Percentiles rank a stretch among this genome's conserved stretches.
These are phyloP conservation scores for Zalaria sp. DNA, from an alignment of 2,329 filamentous ascomycete genomes.

Conservation along the genomic window DNA sequence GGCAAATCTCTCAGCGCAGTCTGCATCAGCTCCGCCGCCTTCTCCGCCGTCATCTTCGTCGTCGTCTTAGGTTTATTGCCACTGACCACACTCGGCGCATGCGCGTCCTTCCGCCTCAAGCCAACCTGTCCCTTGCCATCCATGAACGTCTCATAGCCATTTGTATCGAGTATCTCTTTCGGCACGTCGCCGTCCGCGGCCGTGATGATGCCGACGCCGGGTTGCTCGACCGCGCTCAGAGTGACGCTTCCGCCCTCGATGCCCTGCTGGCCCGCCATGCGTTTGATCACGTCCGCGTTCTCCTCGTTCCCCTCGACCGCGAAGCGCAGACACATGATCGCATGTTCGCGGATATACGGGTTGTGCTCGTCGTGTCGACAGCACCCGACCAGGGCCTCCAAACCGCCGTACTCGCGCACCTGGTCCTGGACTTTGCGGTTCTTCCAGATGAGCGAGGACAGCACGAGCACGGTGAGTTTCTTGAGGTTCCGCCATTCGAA, in stretches of 20 bases:
- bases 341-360: slow-evolving; percentile 83
- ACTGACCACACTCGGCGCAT: slow-evolving; percentile 5
- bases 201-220: slow-evolving; percentile 3
- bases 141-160: slow-evolving; percentile 37
- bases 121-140: slow-evolving; percentile 34
- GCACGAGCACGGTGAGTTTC: slow-evolving; percentile 79
- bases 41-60: slow-evolving; percentile 21
- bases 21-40: slow-evolving; percentile 33
- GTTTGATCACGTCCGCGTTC: slow-evolving; percentile 57
- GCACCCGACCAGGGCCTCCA: slow-evolving; percentile 77
- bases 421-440: slow-evolving; percentile 75
- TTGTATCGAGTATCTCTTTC: slow-evolving; percentile 32
- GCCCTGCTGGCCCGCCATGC: slow-evolving; percentile 28
- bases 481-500: slow-evolving; percentile 76
- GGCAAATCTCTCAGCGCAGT: slow-evolving; percentile 32
- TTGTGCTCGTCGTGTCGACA: slow-evolving; percentile 88
- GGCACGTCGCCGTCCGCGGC: slow-evolving; percentile 19
- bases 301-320: slow-evolving; percentile 53
- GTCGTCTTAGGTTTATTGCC: slow-evolving; percentile 7
- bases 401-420: slow-evolving; percentile 70
- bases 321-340: slow-evolving; percentile 76
- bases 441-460: slow-evolving; percentile 81
- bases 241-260: neutral
- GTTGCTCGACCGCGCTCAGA: slow-evolving; percentile 3
- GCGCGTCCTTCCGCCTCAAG: slow-evolving; percentile 24